phyloP scores from a whole-genome alignment of 139 green algal species.

The Auxenochlorella pyrenoidosa region DNA sequence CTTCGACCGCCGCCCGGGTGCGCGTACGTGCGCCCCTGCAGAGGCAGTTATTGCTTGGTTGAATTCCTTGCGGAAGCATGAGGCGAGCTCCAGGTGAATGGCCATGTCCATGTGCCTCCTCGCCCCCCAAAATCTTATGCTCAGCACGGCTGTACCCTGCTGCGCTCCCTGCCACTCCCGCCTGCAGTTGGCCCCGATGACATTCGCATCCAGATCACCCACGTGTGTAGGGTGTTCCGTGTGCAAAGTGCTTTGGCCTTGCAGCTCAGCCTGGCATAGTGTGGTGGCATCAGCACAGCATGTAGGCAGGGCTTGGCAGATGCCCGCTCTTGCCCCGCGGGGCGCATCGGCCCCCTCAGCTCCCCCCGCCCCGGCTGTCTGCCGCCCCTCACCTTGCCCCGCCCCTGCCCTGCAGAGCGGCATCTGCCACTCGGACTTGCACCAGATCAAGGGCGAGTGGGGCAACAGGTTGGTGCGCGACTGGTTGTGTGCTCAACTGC shows the following conservation, averaged over 20 bases:
- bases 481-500: not conserved
- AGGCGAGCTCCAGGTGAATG: no score
- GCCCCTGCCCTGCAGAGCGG: conserved; percentile 14
- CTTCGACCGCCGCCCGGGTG: not conserved
- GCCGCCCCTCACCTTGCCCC: no score
- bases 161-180: not conserved
- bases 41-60: no score
- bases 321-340: no score
- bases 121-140: no score
- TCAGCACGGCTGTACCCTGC: not conserved
- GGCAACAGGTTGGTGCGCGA: conserved; percentile 10
- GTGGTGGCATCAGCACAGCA: no score
- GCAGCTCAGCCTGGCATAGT: no score
- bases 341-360: no score
- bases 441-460: conserved; percentile 81
- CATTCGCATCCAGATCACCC: conserved; percentile 71
- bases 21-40: not conserved
- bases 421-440: conserved; percentile 89
- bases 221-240: not conserved
- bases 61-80: no score
- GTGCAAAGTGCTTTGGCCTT: not conserved
- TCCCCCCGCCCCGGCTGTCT: no score
- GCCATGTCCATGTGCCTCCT: no score
- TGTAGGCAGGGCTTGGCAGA: no score
- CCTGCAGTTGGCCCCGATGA: conserved; percentile 53